phyloP scores from a whole-genome alignment of 208 protist genomes.

The Acanthamoeba castellanii region DNA sequence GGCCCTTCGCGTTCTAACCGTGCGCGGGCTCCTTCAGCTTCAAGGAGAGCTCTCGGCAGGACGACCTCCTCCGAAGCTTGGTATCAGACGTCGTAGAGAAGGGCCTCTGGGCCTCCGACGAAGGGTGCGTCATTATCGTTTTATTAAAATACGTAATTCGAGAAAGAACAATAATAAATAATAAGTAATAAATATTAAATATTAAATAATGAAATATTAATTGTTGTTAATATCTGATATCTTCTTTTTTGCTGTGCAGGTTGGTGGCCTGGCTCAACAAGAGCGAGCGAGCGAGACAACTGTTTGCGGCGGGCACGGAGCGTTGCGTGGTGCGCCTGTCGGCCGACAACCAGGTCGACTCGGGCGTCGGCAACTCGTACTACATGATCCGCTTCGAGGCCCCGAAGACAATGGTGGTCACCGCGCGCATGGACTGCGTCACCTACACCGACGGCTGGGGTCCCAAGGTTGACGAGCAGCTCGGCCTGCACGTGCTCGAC shows the following conservation, averaged over 20 bases:
- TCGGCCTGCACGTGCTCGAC: slow-evolving; percentile 21
- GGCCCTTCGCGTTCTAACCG: neutral
- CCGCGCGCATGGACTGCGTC: slow-evolving; percentile 15
- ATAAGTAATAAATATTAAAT: neutral
- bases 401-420: neutral
- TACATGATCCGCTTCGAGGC: neutral
- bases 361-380: slow-evolving; percentile 15
- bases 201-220: neutral
- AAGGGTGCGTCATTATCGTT: neutral
- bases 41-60: neutral
- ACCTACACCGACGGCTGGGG: slow-evolving; percentile 40
- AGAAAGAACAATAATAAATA: too few relatives aligned
- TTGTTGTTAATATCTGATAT: neutral
- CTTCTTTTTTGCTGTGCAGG: neutral
- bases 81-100: neutral
- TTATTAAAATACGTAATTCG: neutral
- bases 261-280: slow-evolving; percentile 38
- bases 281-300: neutral
- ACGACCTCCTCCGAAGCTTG: neutral
- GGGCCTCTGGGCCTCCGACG: neutral
- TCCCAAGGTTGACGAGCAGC: slow-evolving; percentile 15
- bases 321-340: neutral
- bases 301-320: neutral
- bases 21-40: neutral
- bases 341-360: slow-evolving; percentile 12